These are phyloP conservation scores for Haberlea rhodopensis DNA, from an alignment of 257 asterid genomes.

Conservation along the genomic window DNA sequence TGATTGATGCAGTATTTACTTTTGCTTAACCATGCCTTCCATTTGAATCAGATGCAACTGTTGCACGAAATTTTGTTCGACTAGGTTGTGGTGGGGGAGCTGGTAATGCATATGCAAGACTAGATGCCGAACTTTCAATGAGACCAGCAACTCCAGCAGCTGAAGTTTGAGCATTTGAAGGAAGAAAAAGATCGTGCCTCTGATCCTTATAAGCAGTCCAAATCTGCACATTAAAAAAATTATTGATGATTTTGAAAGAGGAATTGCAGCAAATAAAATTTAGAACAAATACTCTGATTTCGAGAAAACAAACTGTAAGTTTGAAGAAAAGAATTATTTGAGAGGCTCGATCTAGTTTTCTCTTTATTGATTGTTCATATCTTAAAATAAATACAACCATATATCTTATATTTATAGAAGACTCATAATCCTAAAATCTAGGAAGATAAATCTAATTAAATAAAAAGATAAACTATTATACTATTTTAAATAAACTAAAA, in stretches of 20 bases:
- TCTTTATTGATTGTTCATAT: too few species aligned
- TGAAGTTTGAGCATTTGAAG: constrained; percentile 95
- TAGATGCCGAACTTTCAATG: constrained; percentile 77
- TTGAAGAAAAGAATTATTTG: too few species aligned
- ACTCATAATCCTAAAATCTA: too few species aligned
- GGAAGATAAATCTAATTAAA: too few species aligned
- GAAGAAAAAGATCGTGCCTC: constrained; percentile 94
- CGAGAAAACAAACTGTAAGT: not conserved
- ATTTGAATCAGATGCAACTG: constrained; percentile 42
- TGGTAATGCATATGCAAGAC: constrained; percentile 74
- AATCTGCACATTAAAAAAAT: constrained; percentile 50
- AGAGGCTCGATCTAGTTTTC: too few species aligned
- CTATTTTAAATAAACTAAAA: too few species aligned
- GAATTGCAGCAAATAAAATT: not conserved
- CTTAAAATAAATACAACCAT: too few species aligned
- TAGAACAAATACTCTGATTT: not conserved
- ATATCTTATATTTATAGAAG: too few species aligned
- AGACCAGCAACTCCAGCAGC: constrained; percentile 99
- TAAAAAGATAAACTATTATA: too few species aligned
- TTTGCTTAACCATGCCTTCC: constrained; percentile 35
- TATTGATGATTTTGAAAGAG: not conserved
- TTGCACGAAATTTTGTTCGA: constrained; percentile 43
- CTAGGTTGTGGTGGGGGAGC: constrained; percentile 68
- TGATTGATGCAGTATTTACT: constrained; percentile 3
- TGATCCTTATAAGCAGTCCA: constrained; percentile 98